phyloP scores from a whole-genome alignment of 1,284 basidiomycete genomes.

The Leccinum pachyderme region DNA sequence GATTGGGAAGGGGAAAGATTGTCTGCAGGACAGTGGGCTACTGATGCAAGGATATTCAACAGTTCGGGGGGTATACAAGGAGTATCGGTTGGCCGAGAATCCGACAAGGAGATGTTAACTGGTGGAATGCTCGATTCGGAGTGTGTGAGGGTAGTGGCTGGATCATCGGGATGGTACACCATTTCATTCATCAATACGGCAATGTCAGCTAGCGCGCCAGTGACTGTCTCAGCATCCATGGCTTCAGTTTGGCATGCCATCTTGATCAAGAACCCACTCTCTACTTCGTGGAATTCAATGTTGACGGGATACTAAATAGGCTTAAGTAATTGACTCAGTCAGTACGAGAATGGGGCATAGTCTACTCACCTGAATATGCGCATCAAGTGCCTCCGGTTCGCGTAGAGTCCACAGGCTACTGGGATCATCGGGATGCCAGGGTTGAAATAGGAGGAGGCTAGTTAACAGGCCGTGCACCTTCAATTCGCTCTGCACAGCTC shows the following conservation, averaged over 20 bases:
- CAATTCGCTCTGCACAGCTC: slow-evolving; percentile 41
- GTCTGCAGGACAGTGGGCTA: slow-evolving; percentile 21
- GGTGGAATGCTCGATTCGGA: neutral
- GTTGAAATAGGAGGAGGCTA: slow-evolving; percentile 49
- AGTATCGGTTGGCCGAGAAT: neutral
- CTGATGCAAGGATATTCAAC: slow-evolving; percentile 24
- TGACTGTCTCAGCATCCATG: slow-evolving; percentile 30
- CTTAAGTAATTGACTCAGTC: slow-evolving; percentile 1
- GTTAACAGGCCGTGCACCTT: slow-evolving; percentile 39
- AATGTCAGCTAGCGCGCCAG: slow-evolving; percentile 29
- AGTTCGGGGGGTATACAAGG: slow-evolving; percentile 15
- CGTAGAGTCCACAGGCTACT: slow-evolving; percentile 39
- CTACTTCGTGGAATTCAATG: slow-evolving; percentile 41
- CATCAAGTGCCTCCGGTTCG: slow-evolving; percentile 30
- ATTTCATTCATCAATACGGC: slow-evolving; percentile 30
- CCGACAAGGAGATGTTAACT: neutral
- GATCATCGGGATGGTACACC: slow-evolving; percentile 27
- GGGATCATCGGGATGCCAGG: slow-evolving; percentile 14
- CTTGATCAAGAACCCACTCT: slow-evolving; percentile 35
- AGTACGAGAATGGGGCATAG: neutral
- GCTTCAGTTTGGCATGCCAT: slow-evolving; percentile 37
- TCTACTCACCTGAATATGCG: slow-evolving; percentile 40
- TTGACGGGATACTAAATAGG: slow-evolving; percentile 44
- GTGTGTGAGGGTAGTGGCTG: slow-evolving; percentile 9
- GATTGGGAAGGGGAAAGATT: slow-evolving; percentile 34